Evolutionary conservation across 2,329 filamentous ascomycete genomes (phyloP), one percentile per base, ranked within the genome.

Genomic region (Colletotrichum truncatum): DNA sequence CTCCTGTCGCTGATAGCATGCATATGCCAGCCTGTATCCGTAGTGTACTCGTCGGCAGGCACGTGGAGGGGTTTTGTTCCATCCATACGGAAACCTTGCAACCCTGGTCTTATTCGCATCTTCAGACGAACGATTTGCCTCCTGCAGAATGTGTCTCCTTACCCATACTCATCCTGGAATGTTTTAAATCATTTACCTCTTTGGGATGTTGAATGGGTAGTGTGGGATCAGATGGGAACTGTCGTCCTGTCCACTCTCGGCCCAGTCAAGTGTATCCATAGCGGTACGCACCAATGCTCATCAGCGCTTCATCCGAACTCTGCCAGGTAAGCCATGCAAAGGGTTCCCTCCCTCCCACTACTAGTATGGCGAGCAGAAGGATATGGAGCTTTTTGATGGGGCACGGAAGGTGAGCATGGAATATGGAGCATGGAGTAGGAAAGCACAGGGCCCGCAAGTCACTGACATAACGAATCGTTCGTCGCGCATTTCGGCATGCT

Each of bases 61-160:
- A 9, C 45, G 14, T 14, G 30, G 16, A 43, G 8, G 32, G 6
- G 23, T 14, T 18, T 32, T 49, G 25, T 49, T 52, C 23, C 45
- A 41, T 51, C 34, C 56, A 51, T 28, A 39, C 34, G 56, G 45
- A 28, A 41, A 45, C 18, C 14, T 36, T 51, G 36, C 45, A 32
- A 26, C 53, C 53, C 53, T 56, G 7, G 28, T 14, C 48, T 10
- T 25, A 12, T 23, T 41, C 52, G 59, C 52, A 23, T 56, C 26
- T 63, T 58, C 43, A 58, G 59, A 57, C 34, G 43, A 43, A 36
- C 18, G 12, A 12, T 16, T 21, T 26, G 38, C 41, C 52, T 56
- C 26, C 34, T 63, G 52, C 52, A 54, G 41, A 18, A 26, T 38
- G 30, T 41, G 32, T 7, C 16, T 48, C 58, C 49, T 11, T 53